phyloP scores from a whole-genome alignment of 2,329 filamentous ascomycete species.

The Trichoderma cornu-damae region DNA sequence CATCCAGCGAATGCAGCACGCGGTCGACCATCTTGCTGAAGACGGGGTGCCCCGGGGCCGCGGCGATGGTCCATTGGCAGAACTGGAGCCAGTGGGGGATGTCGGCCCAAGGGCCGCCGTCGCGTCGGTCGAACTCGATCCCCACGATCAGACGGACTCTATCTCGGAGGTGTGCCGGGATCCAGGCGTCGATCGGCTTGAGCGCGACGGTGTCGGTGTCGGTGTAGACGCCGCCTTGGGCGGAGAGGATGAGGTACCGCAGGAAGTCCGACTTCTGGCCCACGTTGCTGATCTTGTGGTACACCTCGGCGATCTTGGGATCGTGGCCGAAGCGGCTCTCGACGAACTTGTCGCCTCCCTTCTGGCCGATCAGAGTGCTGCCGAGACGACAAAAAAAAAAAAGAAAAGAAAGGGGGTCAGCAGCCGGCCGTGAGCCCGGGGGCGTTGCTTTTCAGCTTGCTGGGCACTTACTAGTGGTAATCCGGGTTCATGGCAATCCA shows the following conservation, averaged over 20 bases:
- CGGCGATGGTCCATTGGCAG: conserved; percentile 35
- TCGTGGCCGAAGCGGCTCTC: conserved; percentile 16
- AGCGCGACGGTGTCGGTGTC: conserved; percentile 57
- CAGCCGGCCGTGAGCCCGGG: no score
- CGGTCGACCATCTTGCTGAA: conserved; percentile 21
- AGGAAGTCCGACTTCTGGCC: conserved; percentile 31
- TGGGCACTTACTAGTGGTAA: conserved; percentile 13
- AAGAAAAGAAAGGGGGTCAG: no score
- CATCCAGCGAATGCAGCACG: conserved; percentile 24
- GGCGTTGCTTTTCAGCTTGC: no score
- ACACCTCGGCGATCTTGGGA: conserved; percentile 22
- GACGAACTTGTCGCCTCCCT: conserved; percentile 27
- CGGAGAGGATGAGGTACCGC: conserved; percentile 27
- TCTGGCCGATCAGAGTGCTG: conserved; percentile 26
- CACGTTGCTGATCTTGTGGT: conserved; percentile 20
- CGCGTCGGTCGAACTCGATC: conserved; percentile 31
- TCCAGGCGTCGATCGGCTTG: conserved; percentile 40
- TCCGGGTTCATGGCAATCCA: conserved; percentile 13
- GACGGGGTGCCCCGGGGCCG: conserved; percentile 30
- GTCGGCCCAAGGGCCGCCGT: conserved; percentile 27
- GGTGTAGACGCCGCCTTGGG: conserved; percentile 45
- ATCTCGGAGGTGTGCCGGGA: conserved; percentile 7
- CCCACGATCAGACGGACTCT: conserved; percentile 24
- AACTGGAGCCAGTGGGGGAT: conserved; percentile 31
- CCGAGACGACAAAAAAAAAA: background rate